These are phyloP conservation scores for Pascua sp. DNA, from an alignment of 1,284 basidiomycete species.

Conservation along the genomic window DNA sequence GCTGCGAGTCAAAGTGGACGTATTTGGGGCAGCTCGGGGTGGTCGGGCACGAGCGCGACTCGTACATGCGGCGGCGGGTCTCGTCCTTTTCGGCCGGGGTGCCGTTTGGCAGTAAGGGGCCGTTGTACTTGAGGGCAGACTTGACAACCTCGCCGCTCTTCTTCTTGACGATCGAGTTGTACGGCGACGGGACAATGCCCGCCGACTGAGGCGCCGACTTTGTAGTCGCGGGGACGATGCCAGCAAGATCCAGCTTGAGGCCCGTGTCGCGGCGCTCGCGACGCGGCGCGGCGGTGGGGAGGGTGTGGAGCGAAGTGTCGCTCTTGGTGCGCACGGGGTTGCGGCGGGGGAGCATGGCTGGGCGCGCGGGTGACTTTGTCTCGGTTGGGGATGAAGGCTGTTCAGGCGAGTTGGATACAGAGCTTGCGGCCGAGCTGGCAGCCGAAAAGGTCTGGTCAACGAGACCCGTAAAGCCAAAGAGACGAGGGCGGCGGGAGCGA, in stretches of 20 bases:
- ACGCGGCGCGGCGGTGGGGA: slow-evolving; percentile 11
- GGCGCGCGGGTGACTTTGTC: neutral
- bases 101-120: slow-evolving; percentile 47
- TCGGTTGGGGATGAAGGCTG: neutral
- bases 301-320: slow-evolving; percentile 29
- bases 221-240: slow-evolving; percentile 28
- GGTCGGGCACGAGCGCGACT: slow-evolving; percentile 61
- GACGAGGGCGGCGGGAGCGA: slow-evolving; percentile 39
- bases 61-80: slow-evolving; percentile 55
- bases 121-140: slow-evolving; percentile 76
- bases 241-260: slow-evolving; percentile 47
- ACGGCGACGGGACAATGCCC: slow-evolving; percentile 32
- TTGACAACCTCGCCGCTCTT: slow-evolving; percentile 91
- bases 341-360: slow-evolving; percentile 20
- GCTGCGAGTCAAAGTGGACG: slow-evolving; percentile 87
- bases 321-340: slow-evolving; percentile 30
- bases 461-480: slow-evolving; percentile 49
- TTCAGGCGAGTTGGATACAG: slow-evolving; percentile 20
- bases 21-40: slow-evolving; percentile 70
- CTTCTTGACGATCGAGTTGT: slow-evolving; percentile 60
- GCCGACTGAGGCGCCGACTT: slow-evolving; percentile 19
- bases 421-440: slow-evolving; percentile 25
- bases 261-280: slow-evolving; percentile 37
- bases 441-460: slow-evolving; percentile 26
- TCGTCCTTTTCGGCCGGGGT: slow-evolving; percentile 54